Evolutionary conservation across 495 filamentous ascomycete genomes (phyloP).

Genomic region (Sabuloglossum arenarium): DNA sequence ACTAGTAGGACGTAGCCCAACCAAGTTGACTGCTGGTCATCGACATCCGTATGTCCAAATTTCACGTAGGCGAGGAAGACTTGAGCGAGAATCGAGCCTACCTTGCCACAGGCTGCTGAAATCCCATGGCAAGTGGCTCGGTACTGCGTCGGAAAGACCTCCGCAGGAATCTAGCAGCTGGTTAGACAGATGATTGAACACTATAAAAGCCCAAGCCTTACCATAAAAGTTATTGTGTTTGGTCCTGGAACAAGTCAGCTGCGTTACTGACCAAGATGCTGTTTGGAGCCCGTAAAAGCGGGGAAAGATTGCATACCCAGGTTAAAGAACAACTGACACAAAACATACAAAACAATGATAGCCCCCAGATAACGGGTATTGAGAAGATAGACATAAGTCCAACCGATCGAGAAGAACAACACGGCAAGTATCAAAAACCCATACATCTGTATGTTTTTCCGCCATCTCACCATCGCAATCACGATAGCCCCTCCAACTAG

Average conservation of each 20-base stretch:
- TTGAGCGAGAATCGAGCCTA: slow-evolving; percentile 36
- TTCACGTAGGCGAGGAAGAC: neutral
- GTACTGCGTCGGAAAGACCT: slow-evolving; percentile 40
- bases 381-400: slow-evolving; percentile 23
- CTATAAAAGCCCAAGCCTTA: slow-evolving; percentile 5
- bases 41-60: neutral
- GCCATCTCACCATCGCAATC: slow-evolving; percentile 22
- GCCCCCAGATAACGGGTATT: slow-evolving; percentile 16
- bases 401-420: slow-evolving; percentile 27
- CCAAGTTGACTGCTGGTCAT: neutral
- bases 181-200: neutral
- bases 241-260: slow-evolving; percentile 13
- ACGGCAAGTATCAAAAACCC: slow-evolving; percentile 25
- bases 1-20: neutral
- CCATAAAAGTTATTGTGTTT: slow-evolving; percentile 22
- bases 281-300: no score
- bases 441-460: slow-evolving; percentile 26
- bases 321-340: slow-evolving; percentile 42
- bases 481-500: slow-evolving; percentile 25
- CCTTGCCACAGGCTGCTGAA: slow-evolving; percentile 31
- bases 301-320: slow-evolving; percentile 22
- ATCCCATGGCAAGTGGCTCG: slow-evolving; percentile 35
- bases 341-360: slow-evolving; percentile 26
- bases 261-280: no score
- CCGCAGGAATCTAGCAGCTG: slow-evolving; percentile 20